Percentiles rank a stretch among this genome's conserved stretches.
Conservation (phyloP, 495 filamentous ascomycete species). For the Mytilinidion resinicola region DNA sequence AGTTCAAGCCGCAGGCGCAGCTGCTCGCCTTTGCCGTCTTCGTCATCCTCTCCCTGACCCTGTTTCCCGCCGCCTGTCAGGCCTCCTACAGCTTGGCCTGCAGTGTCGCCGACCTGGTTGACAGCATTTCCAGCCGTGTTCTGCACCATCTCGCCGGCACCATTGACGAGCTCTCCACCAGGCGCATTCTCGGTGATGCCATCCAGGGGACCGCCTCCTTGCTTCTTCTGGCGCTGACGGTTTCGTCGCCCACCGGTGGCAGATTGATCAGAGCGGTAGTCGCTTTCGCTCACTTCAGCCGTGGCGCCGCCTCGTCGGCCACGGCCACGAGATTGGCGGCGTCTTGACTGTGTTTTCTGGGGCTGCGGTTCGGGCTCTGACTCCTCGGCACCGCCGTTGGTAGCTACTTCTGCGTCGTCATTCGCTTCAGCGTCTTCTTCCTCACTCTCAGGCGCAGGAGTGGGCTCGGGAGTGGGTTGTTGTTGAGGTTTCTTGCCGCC, state of each 20-base stretch:
- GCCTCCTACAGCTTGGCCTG: conserved; percentile 31
- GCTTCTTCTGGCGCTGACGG: conserved; percentile 32
- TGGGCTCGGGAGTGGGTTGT: conserved; percentile 37
- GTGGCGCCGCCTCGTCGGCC: conserved; percentile 28
- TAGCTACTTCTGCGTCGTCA: conserved; percentile 20
- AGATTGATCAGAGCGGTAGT: conserved; percentile 35
- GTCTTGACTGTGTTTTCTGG: conserved; percentile 30
- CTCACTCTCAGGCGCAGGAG: conserved; percentile 30
- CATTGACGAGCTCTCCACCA: conserved; percentile 37
- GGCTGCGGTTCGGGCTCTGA: conserved; percentile 30
- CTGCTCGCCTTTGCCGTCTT: conserved; percentile 49
- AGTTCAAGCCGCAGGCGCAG: conserved; percentile 71
- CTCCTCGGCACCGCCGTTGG: conserved; percentile 25
- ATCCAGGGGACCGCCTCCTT: conserved; percentile 32
- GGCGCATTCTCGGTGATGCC: conserved; percentile 37
- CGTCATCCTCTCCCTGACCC: conserved; percentile 30
- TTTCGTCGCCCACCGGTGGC: conserved; percentile 36
- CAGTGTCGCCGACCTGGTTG: conserved; percentile 33
- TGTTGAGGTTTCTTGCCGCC: conserved; percentile 36
- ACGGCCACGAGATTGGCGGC: conserved; percentile 38
- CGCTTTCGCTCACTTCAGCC: conserved; percentile 33
- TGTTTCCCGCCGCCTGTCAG: conserved; percentile 29
- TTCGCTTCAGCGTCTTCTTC: conserved; percentile 31
- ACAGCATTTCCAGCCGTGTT: conserved; percentile 39
- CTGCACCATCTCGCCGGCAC: conserved; percentile 37